Base-by-base conservation (phyloP, 345 rosid genomes). In the Euphorbia lathyris region DNA sequence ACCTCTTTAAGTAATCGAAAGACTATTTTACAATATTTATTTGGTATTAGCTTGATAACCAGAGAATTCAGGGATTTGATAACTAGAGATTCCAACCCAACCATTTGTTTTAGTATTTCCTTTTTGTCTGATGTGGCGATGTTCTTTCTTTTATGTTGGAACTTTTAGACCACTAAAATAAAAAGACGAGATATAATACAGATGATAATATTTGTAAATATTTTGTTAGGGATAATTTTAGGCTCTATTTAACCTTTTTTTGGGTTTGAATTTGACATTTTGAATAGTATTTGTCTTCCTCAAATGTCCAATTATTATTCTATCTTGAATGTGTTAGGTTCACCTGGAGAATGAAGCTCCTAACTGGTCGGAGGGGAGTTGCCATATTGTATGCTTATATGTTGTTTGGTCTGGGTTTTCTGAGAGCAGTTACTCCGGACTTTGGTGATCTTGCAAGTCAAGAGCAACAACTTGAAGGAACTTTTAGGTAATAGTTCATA, bases 271-370 rank as follows among this genome's bases (percentile, higher is more conserved):
- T 51, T 50, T 67, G 26, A 52, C 4, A 3, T 38, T 60, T 2
- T 71, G 14, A 12, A 16, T 7, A 2, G 23, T 25, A 16, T 51
- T n/a, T 9, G 19, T 51, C 16, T 10, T 7, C 17, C 29, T 29
- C 10, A 7, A n/a, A 34, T 45, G 36, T 45, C 2, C 12, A 58
- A 29, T 13, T 7, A 13, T 67, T 14, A 70, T 51, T 10, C 6
- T 10, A 43, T 56, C 20, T 23, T 72, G 36, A 25, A 6, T 66
- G 58, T 74, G 48, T 69, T 66, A 95, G 98, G 99, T 92, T 95
- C 77, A 90, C 99, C 55, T 95, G 99, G 99, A 93, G 98, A 83
- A 95, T 95, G 99, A 92, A 88, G 89, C 85, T 86, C 45, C 78
- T 95, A 86, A 92, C 96, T 48, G 99, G 99, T 65, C 89, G 27